phyloP scores from a whole-genome alignment of 164 flowering plant species.

The Buxus sempervirens region DNA sequence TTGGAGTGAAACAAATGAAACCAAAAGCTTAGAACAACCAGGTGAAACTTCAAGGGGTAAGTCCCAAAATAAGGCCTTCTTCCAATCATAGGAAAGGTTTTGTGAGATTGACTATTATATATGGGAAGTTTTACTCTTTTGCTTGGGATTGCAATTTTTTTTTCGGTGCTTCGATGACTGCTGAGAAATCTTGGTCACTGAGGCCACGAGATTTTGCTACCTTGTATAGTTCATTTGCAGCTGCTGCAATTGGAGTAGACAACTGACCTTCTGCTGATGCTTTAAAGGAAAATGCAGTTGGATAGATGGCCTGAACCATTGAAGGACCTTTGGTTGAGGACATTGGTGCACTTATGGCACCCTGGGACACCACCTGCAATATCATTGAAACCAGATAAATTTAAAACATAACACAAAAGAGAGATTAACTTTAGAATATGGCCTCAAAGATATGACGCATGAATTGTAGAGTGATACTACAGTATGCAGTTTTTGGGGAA shows the following conservation, averaged over 20 bases:
- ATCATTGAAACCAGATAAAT: neutral
- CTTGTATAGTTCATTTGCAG: slow-evolving; percentile 85
- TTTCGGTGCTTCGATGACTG: slow-evolving; percentile 28
- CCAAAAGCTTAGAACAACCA: too few species aligned
- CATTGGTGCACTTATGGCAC: slow-evolving; percentile 96
- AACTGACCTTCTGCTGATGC: slow-evolving; percentile 92
- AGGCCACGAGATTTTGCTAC: slow-evolving; percentile 81
- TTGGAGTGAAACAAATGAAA: too few species aligned
- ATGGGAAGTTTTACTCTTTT: neutral
- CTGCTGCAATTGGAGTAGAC: slow-evolving; percentile 88
- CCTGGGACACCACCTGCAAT: slow-evolving; percentile 80
- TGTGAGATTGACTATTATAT: too few species aligned
- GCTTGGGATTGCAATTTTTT: slow-evolving; percentile 26
- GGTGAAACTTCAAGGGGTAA: neutral
- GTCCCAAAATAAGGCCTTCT: neutral
- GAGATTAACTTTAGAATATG: neutral
- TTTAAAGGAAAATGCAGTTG: slow-evolving; percentile 86
- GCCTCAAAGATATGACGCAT: neutral
- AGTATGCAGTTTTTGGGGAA: too few species aligned
- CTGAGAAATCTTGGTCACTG: slow-evolving; percentile 32
- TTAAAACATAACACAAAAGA: neutral
- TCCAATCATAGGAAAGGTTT: too few species aligned
- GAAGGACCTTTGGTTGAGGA: slow-evolving; percentile 83
- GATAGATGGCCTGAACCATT: slow-evolving; percentile 75
- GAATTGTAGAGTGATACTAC: too few species aligned